These are phyloP conservation scores for Rhizopus delemar DNA, from an alignment of 371 early-diverging fungal species.

Conservation along the genomic window DNA sequence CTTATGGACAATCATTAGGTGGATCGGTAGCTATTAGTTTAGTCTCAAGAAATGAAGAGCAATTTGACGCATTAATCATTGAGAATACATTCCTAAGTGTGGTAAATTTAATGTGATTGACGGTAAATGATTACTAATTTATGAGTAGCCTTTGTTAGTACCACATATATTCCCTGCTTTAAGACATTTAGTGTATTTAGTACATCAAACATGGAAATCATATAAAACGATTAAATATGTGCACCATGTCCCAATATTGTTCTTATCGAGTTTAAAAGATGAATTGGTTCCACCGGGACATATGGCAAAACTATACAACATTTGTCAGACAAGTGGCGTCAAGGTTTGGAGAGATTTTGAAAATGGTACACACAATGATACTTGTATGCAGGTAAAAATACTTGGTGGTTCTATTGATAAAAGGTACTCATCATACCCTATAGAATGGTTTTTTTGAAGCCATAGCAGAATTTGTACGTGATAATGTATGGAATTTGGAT, in stretches of 20 bases:
- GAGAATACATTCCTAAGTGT: conserved; percentile 95
- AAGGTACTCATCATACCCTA: background rate
- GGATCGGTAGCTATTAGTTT: conserved; percentile 93
- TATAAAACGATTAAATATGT: conserved; percentile 72
- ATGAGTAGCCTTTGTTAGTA: conserved; percentile 75
- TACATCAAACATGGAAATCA: conserved; percentile 89
- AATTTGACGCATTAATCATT: conserved; percentile 79
- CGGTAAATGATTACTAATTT: background rate
- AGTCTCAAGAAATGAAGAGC: conserved; percentile 70
- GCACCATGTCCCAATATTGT: conserved; percentile 73
- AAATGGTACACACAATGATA: conserved; percentile 92
- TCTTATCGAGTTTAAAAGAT: conserved; percentile 81
- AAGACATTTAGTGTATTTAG: conserved; percentile 71
- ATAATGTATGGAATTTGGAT: conserved; percentile 34
- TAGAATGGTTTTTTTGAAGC: conserved; percentile 84
- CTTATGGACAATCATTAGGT: conserved; percentile 94
- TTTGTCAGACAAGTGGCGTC: conserved; percentile 54
- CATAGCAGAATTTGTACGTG: conserved; percentile 55
- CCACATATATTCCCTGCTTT: conserved; percentile 82
- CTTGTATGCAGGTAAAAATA: conserved; percentile 61
- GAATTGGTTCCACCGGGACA: conserved; percentile 88
- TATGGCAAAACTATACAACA: conserved; percentile 75
- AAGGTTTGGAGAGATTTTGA: conserved; percentile 69
- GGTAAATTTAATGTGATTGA: conserved; percentile 42
- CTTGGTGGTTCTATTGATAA: too few species aligned